Percentiles rank a stretch among this genome's conserved stretches.
These are phyloP conservation scores for Ambrosia trifida DNA, from an alignment of 129 eudicot species.

Conservation along the genomic window DNA sequence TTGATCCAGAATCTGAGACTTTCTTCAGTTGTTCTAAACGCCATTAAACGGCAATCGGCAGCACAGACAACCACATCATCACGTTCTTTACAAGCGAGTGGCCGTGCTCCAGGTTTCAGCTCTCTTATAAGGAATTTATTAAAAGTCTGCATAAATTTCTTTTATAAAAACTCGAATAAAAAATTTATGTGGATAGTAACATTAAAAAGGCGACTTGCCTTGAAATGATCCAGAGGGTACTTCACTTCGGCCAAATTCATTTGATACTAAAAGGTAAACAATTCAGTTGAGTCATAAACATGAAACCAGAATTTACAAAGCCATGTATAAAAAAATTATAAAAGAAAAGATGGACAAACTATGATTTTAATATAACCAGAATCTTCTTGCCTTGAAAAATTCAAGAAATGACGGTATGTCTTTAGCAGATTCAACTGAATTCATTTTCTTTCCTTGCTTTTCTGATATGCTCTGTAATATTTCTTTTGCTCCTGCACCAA, in stretches of 20 bases:
- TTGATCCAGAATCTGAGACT: constrained; percentile 88
- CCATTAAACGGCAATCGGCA: constrained; percentile 93
- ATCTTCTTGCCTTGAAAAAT: constrained; percentile 60
- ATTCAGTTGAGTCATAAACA: constrained; percentile 19
- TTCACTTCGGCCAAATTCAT: constrained; percentile 73
- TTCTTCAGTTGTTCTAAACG: constrained; percentile 66
- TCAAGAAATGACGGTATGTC: constrained; percentile 70
- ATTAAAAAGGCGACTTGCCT: constrained; percentile 47
- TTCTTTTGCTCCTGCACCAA: constrained; percentile 81
- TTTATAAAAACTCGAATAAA: neutral
- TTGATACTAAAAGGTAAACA: constrained; percentile 70
- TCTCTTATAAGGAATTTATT: constrained; percentile 92
- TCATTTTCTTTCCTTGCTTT: constrained; percentile 94
- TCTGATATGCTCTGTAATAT: constrained; percentile 80
- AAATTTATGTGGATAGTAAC: neutral
- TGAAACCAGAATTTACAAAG: neutral
- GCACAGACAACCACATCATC: constrained; percentile 93
- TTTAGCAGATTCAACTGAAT: constrained; percentile 70
- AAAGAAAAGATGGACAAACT: neutral
- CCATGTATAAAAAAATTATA: neutral
- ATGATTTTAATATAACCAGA: neutral
- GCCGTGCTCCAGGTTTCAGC: constrained; percentile 82
- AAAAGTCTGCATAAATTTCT: constrained; percentile 68
- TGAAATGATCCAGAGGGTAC: constrained; percentile 83
- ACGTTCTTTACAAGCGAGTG: constrained; percentile 56